phyloP scores from a whole-genome alignment of 2,329 filamentous ascomycete species.

The Pseudocercospora pini-densiflorae region DNA sequence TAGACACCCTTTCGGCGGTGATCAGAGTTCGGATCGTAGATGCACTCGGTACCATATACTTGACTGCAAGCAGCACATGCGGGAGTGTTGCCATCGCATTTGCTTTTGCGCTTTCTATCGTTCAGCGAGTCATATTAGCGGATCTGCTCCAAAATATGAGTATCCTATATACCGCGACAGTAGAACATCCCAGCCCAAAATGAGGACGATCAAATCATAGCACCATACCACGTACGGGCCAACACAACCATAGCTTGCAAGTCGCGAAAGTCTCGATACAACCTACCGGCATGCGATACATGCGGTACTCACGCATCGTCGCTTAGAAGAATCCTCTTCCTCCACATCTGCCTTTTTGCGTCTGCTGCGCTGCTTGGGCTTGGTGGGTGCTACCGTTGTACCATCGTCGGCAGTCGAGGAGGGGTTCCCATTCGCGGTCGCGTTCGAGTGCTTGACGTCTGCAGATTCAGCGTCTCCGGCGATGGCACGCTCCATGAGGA shows the following conservation, averaged over 20 bases:
- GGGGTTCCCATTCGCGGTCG: constrained; percentile 5
- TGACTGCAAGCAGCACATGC: constrained; percentile 95
- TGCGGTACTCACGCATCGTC: constrained; percentile 46
- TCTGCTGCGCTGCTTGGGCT: constrained; percentile 31
- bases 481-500: constrained; percentile 17
- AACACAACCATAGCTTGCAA: neutral
- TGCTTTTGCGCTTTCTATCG: constrained; percentile 42
- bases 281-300: constrained; percentile 40
- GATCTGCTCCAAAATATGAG: neutral
- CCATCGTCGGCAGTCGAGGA: neutral
- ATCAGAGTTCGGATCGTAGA: constrained; percentile 96
- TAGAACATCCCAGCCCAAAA: neutral
- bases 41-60: constrained; percentile 86
- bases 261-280: neutral
- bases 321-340: constrained; percentile 48
- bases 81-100: constrained; percentile 86
- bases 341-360: constrained; percentile 32
- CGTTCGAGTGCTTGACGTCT: constrained; percentile 13
- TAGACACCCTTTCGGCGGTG: constrained; percentile 97
- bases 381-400: constrained; percentile 13
- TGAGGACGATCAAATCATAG: neutral
- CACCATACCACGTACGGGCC: neutral
- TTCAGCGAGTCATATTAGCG: constrained; percentile 17
- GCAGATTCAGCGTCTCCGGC: constrained; percentile 18
- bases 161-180: neutral